These are phyloP conservation scores for Ajuga chamaepitys DNA, from an alignment of 257 asterid genomes.

Conservation along the genomic window DNA sequence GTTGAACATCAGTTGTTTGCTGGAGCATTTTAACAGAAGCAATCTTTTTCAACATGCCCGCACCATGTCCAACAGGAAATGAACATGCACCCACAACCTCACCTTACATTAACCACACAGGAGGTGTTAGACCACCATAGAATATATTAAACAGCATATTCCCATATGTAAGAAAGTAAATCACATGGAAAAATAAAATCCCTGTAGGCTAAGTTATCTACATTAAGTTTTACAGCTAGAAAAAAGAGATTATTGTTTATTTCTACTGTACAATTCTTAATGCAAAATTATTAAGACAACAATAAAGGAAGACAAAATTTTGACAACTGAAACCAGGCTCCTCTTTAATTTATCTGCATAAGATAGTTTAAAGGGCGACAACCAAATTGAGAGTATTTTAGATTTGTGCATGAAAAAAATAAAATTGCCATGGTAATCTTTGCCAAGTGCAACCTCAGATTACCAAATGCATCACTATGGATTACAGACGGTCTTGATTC, in stretches of 20 bases:
- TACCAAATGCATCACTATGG: slow-evolving; percentile 1
- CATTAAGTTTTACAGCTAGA: not conserved
- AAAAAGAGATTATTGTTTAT: slow-evolving; percentile 1
- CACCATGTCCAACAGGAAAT: slow-evolving; percentile 68
- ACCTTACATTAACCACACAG: slow-evolving; percentile 40
- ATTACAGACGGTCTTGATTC: not conserved
- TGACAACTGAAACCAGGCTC: slow-evolving; percentile 1
- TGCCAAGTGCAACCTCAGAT: slow-evolving; percentile 5
- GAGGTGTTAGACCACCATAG: slow-evolving; percentile 21
- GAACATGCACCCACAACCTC: slow-evolving; percentile 98
- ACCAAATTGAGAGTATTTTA: not conserved
- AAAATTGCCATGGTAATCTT: slow-evolving; percentile 5
- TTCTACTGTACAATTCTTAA: not conserved
- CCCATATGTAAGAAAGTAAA: not conserved
- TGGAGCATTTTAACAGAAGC: slow-evolving; percentile 86
- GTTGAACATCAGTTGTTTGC: slow-evolving; percentile 54
- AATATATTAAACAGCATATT: slow-evolving; percentile 2
- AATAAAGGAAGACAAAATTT: not conserved
- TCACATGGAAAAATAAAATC: not conserved
- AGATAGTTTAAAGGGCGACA: slow-evolving; percentile 3
- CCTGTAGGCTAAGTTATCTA: slow-evolving; percentile 1
- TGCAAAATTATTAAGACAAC: not conserved
- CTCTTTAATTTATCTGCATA: not conserved
- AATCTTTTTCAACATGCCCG: slow-evolving; percentile 59
- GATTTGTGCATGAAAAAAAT: not conserved